Evolutionary conservation across 768 basidiomycete genomes (phyloP).

Genomic region (Agrocybe pediades): DNA sequence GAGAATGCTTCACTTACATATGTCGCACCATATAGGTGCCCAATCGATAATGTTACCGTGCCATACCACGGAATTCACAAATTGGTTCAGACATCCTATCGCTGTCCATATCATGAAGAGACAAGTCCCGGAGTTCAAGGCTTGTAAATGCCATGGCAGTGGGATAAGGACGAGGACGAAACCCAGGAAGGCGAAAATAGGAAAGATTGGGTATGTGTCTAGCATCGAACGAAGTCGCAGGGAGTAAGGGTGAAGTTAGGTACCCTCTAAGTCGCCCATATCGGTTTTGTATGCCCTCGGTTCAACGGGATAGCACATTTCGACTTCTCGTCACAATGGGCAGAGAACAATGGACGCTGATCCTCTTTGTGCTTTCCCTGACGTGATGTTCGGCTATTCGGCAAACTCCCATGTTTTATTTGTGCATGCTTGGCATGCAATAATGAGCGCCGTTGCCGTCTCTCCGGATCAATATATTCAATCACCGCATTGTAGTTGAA

Average conservation of each 20-base stretch:
- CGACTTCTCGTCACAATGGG: too few relatives aligned
- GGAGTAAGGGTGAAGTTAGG: background rate
- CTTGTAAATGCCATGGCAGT: constrained; percentile 50
- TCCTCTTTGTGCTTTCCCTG: too few relatives aligned
- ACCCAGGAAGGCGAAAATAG: constrained; percentile 37
- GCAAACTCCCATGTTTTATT: too few relatives aligned
- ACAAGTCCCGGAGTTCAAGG: constrained; percentile 62
- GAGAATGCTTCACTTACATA: constrained; percentile 27
- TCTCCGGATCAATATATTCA: too few relatives aligned
- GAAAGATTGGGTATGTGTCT: constrained; percentile 30
- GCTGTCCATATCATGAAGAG: constrained; percentile 58
- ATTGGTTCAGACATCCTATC: constrained; percentile 43
- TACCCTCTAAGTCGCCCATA: background rate
- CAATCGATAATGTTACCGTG: constrained; percentile 39
- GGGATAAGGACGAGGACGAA: constrained; percentile 47
- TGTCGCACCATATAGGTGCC: constrained; percentile 54
- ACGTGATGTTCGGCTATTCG: too few relatives aligned
- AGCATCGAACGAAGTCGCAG: background rate
- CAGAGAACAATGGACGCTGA: too few relatives aligned
- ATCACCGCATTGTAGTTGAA: too few relatives aligned
- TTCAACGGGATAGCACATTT: too few relatives aligned
- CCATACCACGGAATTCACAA: constrained; percentile 66
- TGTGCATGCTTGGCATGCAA: too few relatives aligned
- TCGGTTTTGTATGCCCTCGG: too few relatives aligned
- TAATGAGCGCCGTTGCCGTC: too few relatives aligned